Percentiles rank a stretch among this genome's conserved stretches.
phyloP scores from a whole-genome alignment of 495 filamentous ascomycete species.

The Parathielavia hyrcaniae region DNA sequence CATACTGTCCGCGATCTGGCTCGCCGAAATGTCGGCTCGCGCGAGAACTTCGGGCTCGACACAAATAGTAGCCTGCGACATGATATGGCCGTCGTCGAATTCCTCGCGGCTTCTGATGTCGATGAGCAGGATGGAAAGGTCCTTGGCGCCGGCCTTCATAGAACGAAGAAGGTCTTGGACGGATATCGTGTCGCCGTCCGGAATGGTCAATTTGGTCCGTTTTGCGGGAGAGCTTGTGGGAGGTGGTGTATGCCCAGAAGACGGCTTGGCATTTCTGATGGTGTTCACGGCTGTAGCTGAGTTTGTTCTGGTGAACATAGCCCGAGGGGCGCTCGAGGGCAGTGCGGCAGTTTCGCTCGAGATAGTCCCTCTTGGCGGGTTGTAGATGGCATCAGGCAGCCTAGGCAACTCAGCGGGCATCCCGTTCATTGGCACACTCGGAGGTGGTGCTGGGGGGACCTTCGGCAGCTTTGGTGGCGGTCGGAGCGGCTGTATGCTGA shows the following conservation, averaged over 20 bases:
- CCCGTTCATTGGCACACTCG: slow-evolving; percentile 47
- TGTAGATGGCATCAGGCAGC: slow-evolving; percentile 80
- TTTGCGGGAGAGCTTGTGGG: slow-evolving; percentile 22
- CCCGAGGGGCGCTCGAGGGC: slow-evolving; percentile 43
- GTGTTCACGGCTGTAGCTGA: slow-evolving; percentile 35
- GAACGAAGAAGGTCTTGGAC: slow-evolving; percentile 60
- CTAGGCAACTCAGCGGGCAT: slow-evolving; percentile 56
- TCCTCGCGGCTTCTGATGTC: slow-evolving; percentile 77
- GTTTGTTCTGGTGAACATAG: slow-evolving; percentile 44
- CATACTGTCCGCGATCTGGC: slow-evolving; percentile 74
- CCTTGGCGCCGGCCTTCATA: slow-evolving; percentile 43
- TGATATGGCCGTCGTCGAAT: slow-evolving; percentile 85
- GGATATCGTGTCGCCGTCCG: slow-evolving; percentile 56
- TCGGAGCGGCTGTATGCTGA: slow-evolving; percentile 35
- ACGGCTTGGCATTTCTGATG: slow-evolving; percentile 16
- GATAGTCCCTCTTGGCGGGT: slow-evolving; percentile 56
- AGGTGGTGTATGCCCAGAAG: slow-evolving; percentile 26
- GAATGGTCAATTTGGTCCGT: slow-evolving; percentile 38
- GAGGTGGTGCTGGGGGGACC: slow-evolving; percentile 51
- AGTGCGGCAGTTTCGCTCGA: slow-evolving; percentile 47
- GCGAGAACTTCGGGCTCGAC: slow-evolving; percentile 74
- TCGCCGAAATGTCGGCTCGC: slow-evolving; percentile 72
- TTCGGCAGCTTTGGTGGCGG: slow-evolving; percentile 1
- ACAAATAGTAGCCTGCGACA: slow-evolving; percentile 73
- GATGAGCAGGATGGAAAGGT: slow-evolving; percentile 66